Percentiles rank a stretch among this genome's conserved stretches.
Conservation (phyloP, 2,329 filamentous ascomycete genomes). For the Colletotrichum horii region DNA sequence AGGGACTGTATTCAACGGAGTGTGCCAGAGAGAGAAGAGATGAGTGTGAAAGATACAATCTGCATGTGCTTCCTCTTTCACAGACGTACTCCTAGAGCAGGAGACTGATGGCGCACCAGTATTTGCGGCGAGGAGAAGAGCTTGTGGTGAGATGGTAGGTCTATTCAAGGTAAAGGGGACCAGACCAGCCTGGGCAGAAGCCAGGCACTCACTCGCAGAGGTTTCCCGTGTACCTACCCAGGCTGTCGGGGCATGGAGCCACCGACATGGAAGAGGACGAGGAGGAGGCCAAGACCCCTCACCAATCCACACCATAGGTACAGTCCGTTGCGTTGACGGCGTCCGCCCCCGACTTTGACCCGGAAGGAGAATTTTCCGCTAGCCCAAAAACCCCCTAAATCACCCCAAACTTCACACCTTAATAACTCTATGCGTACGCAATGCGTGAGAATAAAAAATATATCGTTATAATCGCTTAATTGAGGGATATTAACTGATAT, state of each 20-base stretch:
- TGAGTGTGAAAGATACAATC: neutral
- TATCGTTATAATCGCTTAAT: no score
- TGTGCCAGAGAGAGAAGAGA: neutral
- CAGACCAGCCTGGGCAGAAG: neutral
- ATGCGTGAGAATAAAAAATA: no score
- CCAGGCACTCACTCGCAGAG: neutral
- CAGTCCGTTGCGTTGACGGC: no score
- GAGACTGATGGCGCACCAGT: neutral
- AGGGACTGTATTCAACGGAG: neutral
- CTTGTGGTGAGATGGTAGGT: neutral
- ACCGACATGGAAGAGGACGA: neutral
- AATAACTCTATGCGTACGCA: no score
- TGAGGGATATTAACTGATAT: no score
- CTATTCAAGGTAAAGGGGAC: neutral
- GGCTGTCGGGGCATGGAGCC: conserved; percentile 18
- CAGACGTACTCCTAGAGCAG: neutral
- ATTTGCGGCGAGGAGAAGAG: neutral
- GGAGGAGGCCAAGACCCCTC: conserved; percentile 3
- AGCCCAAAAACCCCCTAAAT: no score
- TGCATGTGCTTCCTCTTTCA: neutral
- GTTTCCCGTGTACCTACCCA: conserved; percentile 14
- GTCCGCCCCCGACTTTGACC: no score
- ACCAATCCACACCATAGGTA: neutral
- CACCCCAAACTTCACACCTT: no score
- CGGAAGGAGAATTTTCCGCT: no score